These are phyloP conservation scores for Castanopsis chinensis DNA, from an alignment of 306 rosid species.

Conservation along the genomic window DNA sequence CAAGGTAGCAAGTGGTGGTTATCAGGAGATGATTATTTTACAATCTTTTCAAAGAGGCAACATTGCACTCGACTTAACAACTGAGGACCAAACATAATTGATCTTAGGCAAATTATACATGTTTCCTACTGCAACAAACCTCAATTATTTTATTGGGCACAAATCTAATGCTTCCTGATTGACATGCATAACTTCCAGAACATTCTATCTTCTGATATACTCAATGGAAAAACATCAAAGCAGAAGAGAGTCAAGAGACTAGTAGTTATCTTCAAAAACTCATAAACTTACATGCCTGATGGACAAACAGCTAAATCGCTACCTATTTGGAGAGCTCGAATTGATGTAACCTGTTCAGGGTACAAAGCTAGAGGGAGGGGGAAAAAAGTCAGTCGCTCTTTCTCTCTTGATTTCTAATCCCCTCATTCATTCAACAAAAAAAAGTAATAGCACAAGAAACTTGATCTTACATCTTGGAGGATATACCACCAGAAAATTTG, in stretches of 20 bases:
- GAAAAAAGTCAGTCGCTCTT: slow-evolving; percentile 24
- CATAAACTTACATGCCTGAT: slow-evolving; percentile 63
- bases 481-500: slow-evolving; percentile 63
- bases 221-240: background rate
- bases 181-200: background rate
- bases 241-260: background rate
- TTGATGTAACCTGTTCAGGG: slow-evolving; percentile 70
- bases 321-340: slow-evolving; percentile 81
- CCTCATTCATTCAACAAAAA: slow-evolving; percentile 14
- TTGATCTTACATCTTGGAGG: slow-evolving; percentile 82
- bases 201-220: background rate
- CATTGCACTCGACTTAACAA: background rate
- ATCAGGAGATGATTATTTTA: background rate
- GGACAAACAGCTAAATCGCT: slow-evolving; percentile 83
- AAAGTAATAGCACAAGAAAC: background rate
- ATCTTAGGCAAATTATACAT: background rate
- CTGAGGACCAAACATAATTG: background rate
- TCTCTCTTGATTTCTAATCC: too few relatives aligned
- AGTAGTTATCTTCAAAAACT: background rate
- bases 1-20: background rate
- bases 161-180: background rate
- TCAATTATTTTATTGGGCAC: background rate
- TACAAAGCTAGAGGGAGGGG: slow-evolving; percentile 50
- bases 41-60: background rate
- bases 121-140: background rate